Base-by-base conservation (phyloP, 495 filamentous ascomycete genomes). In the Staphylotrichum tortipilum region DNA sequence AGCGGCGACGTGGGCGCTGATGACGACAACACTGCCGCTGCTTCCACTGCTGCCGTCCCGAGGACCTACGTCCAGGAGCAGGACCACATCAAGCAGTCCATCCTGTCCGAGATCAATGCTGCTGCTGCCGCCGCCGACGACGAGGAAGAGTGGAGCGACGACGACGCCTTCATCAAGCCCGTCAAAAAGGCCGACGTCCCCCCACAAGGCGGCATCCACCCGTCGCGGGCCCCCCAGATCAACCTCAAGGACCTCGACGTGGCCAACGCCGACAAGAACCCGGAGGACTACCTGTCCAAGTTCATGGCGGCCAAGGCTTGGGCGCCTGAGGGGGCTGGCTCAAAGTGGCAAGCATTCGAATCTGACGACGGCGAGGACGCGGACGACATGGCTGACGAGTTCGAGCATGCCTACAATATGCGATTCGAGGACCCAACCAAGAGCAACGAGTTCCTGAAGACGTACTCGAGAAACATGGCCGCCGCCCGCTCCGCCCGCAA, bases 361-460 rank as follows among this genome's bases (percentile, higher is more conserved):
- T 94, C 88, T 0, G 92, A 98, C 55, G 92, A 96, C 46, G 86
- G 85, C 18, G 86, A 91, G 44, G 86, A 89, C 30, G 85, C 89
- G 24, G 84, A 89, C 41, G 73, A 80, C 12, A 77, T 81, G 22
- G 90, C 91, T 29, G 92, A 98, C 22, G 78, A 79, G 23, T 89
- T 89, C 55, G 92, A 98, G 64, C 77, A 84, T 46, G 90, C 89
- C n/a, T 98, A 94, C 71, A 98, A 98, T 66, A 72, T 95, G 66
- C 85, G 92, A 21, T 98, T 98, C 58, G 92, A 98, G 60, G 85
- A 98, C 57, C 89, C 92, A 1, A 76, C 74, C 56, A 84, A 82
- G 54, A 78, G 84, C 52, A 94, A 95, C 55, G 87, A 94, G 59
- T 80, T 84, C 44, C 64, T 96, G 2, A 80, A 83, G 52, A 88